These are phyloP conservation scores for Vaccinium macrocarpon DNA, from an alignment of 148 eudicot genomes.

Conservation along the genomic window DNA sequence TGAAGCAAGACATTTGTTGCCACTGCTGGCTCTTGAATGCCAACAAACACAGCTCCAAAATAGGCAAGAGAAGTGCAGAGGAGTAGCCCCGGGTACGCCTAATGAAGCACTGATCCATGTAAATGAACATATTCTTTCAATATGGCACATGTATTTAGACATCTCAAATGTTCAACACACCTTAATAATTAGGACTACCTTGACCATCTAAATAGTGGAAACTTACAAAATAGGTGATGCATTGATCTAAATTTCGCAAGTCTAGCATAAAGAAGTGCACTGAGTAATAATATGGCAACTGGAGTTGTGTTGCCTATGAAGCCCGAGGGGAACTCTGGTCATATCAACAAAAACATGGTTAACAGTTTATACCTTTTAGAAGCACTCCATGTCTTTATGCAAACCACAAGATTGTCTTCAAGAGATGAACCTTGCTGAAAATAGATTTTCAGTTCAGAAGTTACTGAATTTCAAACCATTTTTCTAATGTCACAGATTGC, in stretches of 20 bases:
- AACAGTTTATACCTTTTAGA: background rate
- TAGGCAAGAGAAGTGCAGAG: background rate
- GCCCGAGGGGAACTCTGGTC: background rate
- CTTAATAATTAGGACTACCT: background rate
- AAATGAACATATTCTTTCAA: background rate
- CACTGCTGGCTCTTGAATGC: background rate
- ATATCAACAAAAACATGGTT: background rate
- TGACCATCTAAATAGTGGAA: background rate
- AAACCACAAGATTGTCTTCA: background rate
- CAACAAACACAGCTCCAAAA: background rate
- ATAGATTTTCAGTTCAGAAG: background rate
- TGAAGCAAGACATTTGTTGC: background rate
- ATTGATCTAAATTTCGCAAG: background rate
- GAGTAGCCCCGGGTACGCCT: background rate
- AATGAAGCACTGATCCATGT: background rate
- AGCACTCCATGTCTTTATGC: background rate
- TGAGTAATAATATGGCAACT: background rate
- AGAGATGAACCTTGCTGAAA: background rate
- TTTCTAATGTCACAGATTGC: background rate
- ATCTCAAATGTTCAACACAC: background rate
- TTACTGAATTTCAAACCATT: background rate
- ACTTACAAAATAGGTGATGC: background rate
- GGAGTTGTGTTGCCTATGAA: background rate
- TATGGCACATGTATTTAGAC: background rate
- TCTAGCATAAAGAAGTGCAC: background rate